Evolutionary conservation across 2,329 filamentous ascomycete genomes (phyloP), one percentile per base, ranked within the genome.

Genomic region (Rhynchosporium agropyri): DNA sequence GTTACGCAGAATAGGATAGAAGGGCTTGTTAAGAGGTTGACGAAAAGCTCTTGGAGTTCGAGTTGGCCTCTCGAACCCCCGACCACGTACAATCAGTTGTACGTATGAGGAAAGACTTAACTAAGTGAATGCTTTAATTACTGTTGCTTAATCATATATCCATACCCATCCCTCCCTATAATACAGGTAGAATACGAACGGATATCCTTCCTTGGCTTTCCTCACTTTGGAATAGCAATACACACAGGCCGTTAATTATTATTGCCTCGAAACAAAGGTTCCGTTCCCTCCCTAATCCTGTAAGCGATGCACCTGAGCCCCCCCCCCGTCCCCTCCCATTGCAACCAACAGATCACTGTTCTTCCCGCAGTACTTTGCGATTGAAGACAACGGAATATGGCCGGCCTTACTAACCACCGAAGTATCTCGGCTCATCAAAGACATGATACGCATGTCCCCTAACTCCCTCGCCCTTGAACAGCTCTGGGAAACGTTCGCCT

Each of bases 371-470:
- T 53, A 20, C n/a, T 46, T n/a, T 20, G 43, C 43, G n/a, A 26
- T n/a, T 20, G n/a, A 46, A 9, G n/a, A 46, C n/a, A n/a, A 2
- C 3, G 43, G 26, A 4, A 20, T n/a, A 3, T 8, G 33, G 10
- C 15, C n/a, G 20, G 33, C 15, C 20, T 45, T 15, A 15, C 13
- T 46, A 46, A 26, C 15, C 13, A 15, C 67, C 71, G 64, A 66
- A 89, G 74, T 95, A 97, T 74, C 90, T 84, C 56, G 92, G 93
- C 79, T 96, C 91, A 70, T 97, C 84, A 77, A 99, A 98, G 36
- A 98, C 95, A 76, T 99, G 95, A 77, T 98, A 99, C 65, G 83
- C 79, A 77, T 99, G 95, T 4, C 91, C 95, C 64, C 95, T 83
- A 4, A 97, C 91, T 53, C 95, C 95, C 68, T 93, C 77, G 0